phyloP scores from a whole-genome alignment of 1,284 basidiomycete species.

The Butyriboletus regius region DNA sequence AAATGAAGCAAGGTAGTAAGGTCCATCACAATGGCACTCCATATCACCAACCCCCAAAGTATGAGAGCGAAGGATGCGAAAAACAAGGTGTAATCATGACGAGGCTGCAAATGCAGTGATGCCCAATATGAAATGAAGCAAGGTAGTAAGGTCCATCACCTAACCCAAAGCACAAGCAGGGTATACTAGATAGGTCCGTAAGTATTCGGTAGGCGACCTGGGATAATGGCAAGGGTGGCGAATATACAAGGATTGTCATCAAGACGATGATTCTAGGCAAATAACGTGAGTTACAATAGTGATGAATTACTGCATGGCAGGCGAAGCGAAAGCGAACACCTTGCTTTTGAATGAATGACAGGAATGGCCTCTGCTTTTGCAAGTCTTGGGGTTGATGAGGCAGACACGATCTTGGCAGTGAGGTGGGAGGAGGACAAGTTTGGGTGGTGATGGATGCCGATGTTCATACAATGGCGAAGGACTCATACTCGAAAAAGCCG shows the following conservation, averaged over 20 bases:
- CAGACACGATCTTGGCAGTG: slow-evolving; percentile 41
- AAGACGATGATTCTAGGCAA: slow-evolving; percentile 29
- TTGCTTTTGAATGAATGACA: slow-evolving; percentile 33
- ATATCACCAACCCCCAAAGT: too few relatives aligned
- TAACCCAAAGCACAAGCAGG: slow-evolving; percentile 14
- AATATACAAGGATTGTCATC: slow-evolving; percentile 28
- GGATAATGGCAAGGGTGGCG: slow-evolving; percentile 9
- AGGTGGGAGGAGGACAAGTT: slow-evolving; percentile 24
- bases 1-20: too few relatives aligned
- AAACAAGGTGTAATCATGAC: too few relatives aligned
- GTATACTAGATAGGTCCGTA: slow-evolving; percentile 35
- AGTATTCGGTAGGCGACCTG: slow-evolving; percentile 23
- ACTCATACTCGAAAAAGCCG: slow-evolving; percentile 42
- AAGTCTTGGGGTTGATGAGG: slow-evolving; percentile 35
- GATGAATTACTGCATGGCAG: slow-evolving; percentile 40
- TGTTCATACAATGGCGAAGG: slow-evolving; percentile 47
- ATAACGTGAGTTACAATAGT: slow-evolving; percentile 20
- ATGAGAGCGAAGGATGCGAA: too few relatives aligned
- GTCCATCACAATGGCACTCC: too few relatives aligned
- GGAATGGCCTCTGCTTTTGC: slow-evolving; percentile 29
- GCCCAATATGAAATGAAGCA: too few relatives aligned
- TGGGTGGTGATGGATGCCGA: slow-evolving; percentile 39
- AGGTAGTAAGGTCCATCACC: too few relatives aligned
- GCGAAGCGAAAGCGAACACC: slow-evolving; percentile 45
- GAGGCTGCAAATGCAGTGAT: too few relatives aligned